phyloP scores from a whole-genome alignment of 441 rosid genomes.

The Bruguiera hainesii region DNA sequence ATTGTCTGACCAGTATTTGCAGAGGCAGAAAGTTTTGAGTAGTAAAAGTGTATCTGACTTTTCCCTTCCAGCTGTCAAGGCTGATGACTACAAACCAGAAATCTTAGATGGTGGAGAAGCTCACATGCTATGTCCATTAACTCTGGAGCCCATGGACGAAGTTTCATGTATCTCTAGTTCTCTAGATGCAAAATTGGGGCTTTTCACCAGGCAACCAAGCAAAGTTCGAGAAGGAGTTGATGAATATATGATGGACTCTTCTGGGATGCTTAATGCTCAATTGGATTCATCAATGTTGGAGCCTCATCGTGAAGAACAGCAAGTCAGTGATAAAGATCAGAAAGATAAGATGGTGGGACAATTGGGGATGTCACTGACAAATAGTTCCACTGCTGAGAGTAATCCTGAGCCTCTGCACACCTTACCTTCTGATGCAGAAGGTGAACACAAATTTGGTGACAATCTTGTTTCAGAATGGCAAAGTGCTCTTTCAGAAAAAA shows the following conservation, averaged over 20 bases:
- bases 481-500: constrained; percentile 58
- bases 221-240: constrained; percentile 81
- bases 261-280: constrained; percentile 52
- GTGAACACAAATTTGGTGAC: constrained; percentile 38
- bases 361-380: constrained; percentile 61
- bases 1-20: constrained; percentile 62
- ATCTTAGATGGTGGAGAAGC: constrained; percentile 40
- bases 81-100: constrained; percentile 45
- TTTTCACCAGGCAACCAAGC: constrained; percentile 53
- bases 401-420: constrained; percentile 42
- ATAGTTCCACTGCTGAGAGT: constrained; percentile 87
- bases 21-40: constrained; percentile 50
- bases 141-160: constrained; percentile 93
- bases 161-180: constrained; percentile 84
- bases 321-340: constrained; percentile 46
- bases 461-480: constrained; percentile 52
- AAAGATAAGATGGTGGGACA: constrained; percentile 60
- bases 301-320: constrained; percentile 55
- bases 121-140: constrained; percentile 42
- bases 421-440: constrained; percentile 39
- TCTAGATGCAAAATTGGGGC: constrained; percentile 46
- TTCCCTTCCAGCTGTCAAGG: constrained; percentile 31
- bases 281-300: constrained; percentile 86
- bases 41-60: constrained; percentile 47
- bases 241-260: constrained; percentile 93